Percentiles rank a stretch among this genome's conserved stretches.
These are phyloP conservation scores for Alloteropsis semialata DNA, from an alignment of 176 grass and related monocot genomes.

Conservation along the genomic window DNA sequence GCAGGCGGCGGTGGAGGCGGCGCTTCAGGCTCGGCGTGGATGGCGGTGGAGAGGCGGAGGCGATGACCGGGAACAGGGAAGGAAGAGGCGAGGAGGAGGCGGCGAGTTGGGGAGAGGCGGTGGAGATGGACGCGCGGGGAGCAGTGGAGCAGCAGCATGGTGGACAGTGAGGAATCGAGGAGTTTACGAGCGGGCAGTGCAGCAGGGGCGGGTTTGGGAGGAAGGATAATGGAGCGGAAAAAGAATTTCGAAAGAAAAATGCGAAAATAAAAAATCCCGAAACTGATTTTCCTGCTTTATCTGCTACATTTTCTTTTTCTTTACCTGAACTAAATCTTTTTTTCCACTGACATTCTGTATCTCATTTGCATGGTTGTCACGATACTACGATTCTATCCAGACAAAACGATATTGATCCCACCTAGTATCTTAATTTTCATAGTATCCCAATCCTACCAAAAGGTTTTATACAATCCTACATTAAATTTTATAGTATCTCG, in stretches of 20 bases:
- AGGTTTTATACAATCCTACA: no score
- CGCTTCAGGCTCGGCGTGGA: conserved; percentile 25
- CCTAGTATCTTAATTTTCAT: no score
- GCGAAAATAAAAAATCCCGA: neutral
- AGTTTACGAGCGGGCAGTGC: neutral
- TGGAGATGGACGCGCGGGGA: conserved; percentile 41
- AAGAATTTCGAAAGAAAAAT: neutral
- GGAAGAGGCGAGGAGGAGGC: neutral
- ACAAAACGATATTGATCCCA: no score
- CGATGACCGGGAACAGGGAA: neutral
- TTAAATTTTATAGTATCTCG: no score
- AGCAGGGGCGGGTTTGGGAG: neutral
- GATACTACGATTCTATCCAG: no score
- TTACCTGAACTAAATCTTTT: no score
- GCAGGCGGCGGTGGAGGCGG: neutral
- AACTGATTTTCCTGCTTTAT: neutral
- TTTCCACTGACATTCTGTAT: no score
- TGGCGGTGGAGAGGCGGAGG: conserved; percentile 13
- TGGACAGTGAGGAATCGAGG: neutral
- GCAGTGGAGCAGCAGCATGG: conserved; percentile 41
- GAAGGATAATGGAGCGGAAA: conserved; percentile 26
- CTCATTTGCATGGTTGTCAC: no score
- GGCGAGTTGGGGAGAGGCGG: conserved; percentile 11
- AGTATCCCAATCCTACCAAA: no score
- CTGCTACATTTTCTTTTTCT: neutral